Evolutionary conservation across 225 moss, liverwort and hornwort species (phyloP), one percentile per base, ranked within the genome.

Genomic region (Physcomitrellopsis africana): DNA sequence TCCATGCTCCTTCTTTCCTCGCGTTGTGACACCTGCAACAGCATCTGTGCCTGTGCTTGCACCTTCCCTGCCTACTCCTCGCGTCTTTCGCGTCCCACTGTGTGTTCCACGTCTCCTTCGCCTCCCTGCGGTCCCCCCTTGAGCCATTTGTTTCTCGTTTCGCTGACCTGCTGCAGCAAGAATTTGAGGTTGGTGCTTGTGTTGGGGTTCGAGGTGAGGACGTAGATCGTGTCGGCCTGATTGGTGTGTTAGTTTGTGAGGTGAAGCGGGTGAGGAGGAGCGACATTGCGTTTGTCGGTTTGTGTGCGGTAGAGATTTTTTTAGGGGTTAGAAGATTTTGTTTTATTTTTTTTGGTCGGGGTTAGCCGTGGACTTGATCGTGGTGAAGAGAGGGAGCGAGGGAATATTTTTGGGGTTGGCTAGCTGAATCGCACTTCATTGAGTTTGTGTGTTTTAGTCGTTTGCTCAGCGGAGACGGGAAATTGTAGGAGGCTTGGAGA

Each of bases 401-500:
- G 16, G 59, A 16, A 5, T 37, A 16, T 19, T 73, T 47, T 42
- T 19, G 32, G 7, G 7, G 23, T 51, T 58, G 58, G 66, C 76
- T 19, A 46, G 73, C 63, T 68, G 76, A 73, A 69, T 65, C 3
- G 69, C 26, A 43, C 23, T 76, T 69, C 26, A 80, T 42, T 37
- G 54, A 54, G 54, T 60, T 60, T 43, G 32, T 37, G 47, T 68
- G 3, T 52, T 17, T 9, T 17, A 19, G 59, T 65, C 17, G 5
- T 41, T 29, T 61, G 23, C 19, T 61, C 20, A 52, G 16, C 37
- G 77, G 32, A 37, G 32, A 37, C 32, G 4, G 65, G 60, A 32
- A 32, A 63, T 12, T 58, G 1, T 11, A 43, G 23, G 59, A 73
- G 73, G 24, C 53, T 73, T 67, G 62, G 74, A 88, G 80, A 96